Evolutionary conservation across 805 yeast genomes (phyloP).

Genomic region (Hanseniaspora vineae): DNA sequence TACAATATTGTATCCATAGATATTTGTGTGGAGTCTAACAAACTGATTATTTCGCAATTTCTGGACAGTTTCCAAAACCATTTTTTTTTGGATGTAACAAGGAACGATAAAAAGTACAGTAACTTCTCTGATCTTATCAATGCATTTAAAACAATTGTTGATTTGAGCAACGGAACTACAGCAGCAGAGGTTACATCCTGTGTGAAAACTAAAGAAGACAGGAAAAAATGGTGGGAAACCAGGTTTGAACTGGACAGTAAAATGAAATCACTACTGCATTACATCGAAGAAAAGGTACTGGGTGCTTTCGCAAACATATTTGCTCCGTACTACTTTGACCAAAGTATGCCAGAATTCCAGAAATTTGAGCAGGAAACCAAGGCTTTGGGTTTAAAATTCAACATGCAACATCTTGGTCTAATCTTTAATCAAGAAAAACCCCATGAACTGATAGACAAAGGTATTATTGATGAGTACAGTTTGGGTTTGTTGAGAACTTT

Average conservation of each 20-base stretch:
- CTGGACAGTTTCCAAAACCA: neutral
- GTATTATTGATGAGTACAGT: too few relatives aligned
- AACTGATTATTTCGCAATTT: slow-evolving; percentile 39
- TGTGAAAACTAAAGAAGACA: slow-evolving; percentile 43
- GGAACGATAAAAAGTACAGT: slow-evolving; percentile 10
- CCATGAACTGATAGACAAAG: too few relatives aligned
- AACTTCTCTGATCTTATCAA: slow-evolving; percentile 31
- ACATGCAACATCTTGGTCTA: too few relatives aligned
- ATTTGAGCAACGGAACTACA: slow-evolving; percentile 50
- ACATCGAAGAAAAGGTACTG: slow-evolving; percentile 56
- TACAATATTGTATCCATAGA: slow-evolving; percentile 42
- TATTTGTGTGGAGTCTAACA: slow-evolving; percentile 42
- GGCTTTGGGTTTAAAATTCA: too few relatives aligned
- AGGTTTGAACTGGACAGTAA: slow-evolving; percentile 49
- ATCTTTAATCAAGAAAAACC: too few relatives aligned
- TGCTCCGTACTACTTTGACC: slow-evolving; percentile 21
- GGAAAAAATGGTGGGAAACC: slow-evolving; percentile 67
- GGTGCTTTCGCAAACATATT: slow-evolving; percentile 67
- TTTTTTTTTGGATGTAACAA: neutral
- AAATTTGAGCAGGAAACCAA: neutral
- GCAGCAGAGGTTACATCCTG: slow-evolving; percentile 36
- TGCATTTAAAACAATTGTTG: slow-evolving; percentile 40
- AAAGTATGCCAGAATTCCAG: slow-evolving; percentile 1
- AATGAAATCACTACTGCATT: slow-evolving; percentile 38
- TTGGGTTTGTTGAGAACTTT: neutral